These are phyloP conservation scores for Isabelozyma gotoi DNA, from an alignment of 805 yeast genomes.

Conservation along the genomic window DNA sequence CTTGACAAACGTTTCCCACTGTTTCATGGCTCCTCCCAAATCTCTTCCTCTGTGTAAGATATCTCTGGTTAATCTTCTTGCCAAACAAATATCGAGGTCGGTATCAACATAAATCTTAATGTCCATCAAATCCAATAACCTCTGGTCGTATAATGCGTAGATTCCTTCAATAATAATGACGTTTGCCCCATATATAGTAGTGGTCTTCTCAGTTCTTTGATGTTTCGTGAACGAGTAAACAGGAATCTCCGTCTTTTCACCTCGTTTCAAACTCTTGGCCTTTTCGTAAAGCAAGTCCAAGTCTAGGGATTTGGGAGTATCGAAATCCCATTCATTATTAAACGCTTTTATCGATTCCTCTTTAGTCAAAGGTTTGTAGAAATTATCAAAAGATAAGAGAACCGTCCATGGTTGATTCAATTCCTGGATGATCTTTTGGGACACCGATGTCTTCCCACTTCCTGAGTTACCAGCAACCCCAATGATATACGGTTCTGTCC, in stretches of 20 bases:
- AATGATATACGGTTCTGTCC: slow-evolving; percentile 45
- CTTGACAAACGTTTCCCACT: slow-evolving; percentile 89
- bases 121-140: slow-evolving; percentile 75
- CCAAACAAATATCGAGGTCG: slow-evolving; percentile 88
- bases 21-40: slow-evolving; percentile 74
- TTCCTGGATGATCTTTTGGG: slow-evolving; percentile 74
- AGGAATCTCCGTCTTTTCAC: slow-evolving; percentile 47
- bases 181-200: slow-evolving; percentile 88
- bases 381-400: slow-evolving; percentile 83
- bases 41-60: slow-evolving; percentile 85
- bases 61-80: slow-evolving; percentile 85
- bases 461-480: slow-evolving; percentile 56
- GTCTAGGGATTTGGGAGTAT: slow-evolving; percentile 82
- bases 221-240: slow-evolving; percentile 66
- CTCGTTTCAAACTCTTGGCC: slow-evolving; percentile 66
- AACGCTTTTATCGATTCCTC: slow-evolving; percentile 68
- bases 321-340: slow-evolving; percentile 76
- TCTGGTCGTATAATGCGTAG: slow-evolving; percentile 71
- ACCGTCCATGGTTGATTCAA: slow-evolving; percentile 93
- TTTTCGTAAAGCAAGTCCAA: slow-evolving; percentile 67
- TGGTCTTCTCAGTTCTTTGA: slow-evolving; percentile 62
- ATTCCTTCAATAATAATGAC: slow-evolving; percentile 92
- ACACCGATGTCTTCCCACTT: slow-evolving; percentile 92
- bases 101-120: slow-evolving; percentile 90
- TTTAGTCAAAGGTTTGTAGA: slow-evolving; percentile 70